Base-by-base conservation (phyloP, 768 basidiomycete genomes). In the Hirschioporus abietinus region DNA sequence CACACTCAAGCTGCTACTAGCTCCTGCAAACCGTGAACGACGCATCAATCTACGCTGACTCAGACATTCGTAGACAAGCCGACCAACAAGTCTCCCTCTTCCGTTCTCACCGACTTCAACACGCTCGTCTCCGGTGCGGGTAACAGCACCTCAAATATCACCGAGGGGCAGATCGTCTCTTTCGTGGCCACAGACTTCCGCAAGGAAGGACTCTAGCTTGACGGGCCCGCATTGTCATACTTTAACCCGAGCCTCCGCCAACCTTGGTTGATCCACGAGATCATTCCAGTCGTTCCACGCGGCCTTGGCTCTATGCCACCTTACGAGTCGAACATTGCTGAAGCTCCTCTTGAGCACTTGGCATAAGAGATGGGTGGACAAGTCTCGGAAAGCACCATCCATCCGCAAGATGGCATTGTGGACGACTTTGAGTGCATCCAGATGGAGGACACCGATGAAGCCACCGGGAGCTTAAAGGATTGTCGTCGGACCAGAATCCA, bases 31-130 rank as follows among this genome's bases (percentile, higher is more conserved):
- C 92, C 0, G 88, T 96, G 68, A 90, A 94, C 74, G 71, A 96
- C 68, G 93, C 94, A 0, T 74, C 82, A 57, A 77, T 91, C 27
- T 97, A 83, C 73, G 74, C 82, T 0, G 95, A 97, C 76, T 87
- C 88, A 60, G 78, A 95, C 92, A 0, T 88, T 96, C 74, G 91
- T 91, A 8, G 95, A 96, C 81, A 81, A 95, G 82, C 95, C 95
- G 1, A 96, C 95, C 1, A 82, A 80, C 72, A 86, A 88, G 70
- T 76, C 83, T 0, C 72, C 88, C 0, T 85, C 87, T 70, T 79
- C 81, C 64, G 93, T 95, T 17, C 79, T 95, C 62, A 75, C 83
- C 0, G 90, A 90, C 69, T 97, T 93, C 71, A 63, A 70, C n/a
- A 68, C 69, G 5, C 69, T 80, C 10, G 72, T 73, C 65, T 78